Percentiles rank a stretch among this genome's conserved stretches.
phyloP scores from a whole-genome alignment of 495 filamentous ascomycete species.

The Trichoderma parareesei region DNA sequence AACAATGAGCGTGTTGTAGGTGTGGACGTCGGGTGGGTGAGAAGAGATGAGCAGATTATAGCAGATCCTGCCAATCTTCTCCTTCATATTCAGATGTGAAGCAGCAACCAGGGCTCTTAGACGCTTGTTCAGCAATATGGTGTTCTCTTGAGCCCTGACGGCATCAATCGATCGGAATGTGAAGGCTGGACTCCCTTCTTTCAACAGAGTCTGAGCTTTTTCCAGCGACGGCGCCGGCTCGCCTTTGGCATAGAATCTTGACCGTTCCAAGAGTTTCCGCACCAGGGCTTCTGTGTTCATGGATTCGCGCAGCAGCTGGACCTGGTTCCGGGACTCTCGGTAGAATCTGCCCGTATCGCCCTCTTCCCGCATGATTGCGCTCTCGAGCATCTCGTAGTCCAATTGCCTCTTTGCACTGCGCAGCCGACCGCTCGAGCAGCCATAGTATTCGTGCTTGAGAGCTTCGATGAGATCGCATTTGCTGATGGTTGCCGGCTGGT shows the following conservation, averaged over 20 bases:
- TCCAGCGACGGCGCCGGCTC: constrained; percentile 1
- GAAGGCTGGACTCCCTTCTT: neutral
- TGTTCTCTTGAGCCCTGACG: neutral
- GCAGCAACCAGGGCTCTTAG: neutral
- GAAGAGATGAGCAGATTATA: constrained; percentile 54
- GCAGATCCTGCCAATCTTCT: constrained; percentile 51
- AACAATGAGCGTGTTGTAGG: constrained; percentile 58
- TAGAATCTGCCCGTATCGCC: neutral
- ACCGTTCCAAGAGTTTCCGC: constrained; percentile 1
- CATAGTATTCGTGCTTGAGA: neutral
- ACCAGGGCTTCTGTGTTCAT: neutral
- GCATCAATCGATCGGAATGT: neutral
- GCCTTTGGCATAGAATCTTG: neutral
- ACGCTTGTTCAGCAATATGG: neutral
- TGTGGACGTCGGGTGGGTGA: constrained; percentile 50
- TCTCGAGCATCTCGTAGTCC: neutral
- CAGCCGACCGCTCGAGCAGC: neutral
- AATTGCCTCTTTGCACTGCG: neutral
- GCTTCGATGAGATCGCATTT: neutral
- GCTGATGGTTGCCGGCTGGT: constrained; percentile 1
- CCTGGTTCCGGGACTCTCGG: neutral
- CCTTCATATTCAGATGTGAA: constrained; percentile 13
- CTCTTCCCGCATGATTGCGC: constrained; percentile 2
- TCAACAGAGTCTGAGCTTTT: neutral
- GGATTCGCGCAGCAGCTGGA: neutral